Conservation (phyloP, 169 alveolate genomes). For the Eimeria praecox region DNA sequence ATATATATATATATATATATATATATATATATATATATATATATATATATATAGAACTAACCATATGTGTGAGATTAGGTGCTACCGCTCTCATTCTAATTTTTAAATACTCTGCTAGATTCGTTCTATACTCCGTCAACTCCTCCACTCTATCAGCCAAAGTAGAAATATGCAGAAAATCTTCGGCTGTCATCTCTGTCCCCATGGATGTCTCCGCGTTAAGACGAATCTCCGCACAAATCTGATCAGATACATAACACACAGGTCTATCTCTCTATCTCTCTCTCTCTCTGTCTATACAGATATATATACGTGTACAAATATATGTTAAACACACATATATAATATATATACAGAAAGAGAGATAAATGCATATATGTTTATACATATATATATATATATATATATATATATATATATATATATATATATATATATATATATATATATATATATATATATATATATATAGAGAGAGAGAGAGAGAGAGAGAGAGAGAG, state of each 20-base stretch:
- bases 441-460: no score
- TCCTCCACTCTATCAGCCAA: constrained; percentile 97
- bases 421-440: no score
- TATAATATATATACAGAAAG: no score
- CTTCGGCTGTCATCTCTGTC: constrained; percentile 98
- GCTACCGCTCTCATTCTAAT: constrained; percentile 99
- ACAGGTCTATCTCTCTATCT: no score
- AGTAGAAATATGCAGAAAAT: constrained; percentile 95
- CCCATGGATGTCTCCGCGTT: constrained; percentile 99
- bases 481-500: no score
- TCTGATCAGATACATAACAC: constrained; percentile 96
- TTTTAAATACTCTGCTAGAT: constrained; percentile 97
- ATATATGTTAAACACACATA: no score
- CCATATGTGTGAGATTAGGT: constrained; percentile 98
- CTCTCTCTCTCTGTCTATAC: no score
- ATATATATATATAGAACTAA: constrained; percentile 77
- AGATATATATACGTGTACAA: no score
- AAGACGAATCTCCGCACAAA: constrained; percentile 96
- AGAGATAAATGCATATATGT: no score
- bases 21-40: background rate
- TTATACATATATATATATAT: no score
- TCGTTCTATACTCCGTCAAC: constrained; percentile 94
- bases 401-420: no score
- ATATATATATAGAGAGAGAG: no score
- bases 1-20: background rate